These are phyloP conservation scores for Claviceps digitariae DNA, from an alignment of 2,329 filamentous ascomycete species.

Conservation along the genomic window DNA sequence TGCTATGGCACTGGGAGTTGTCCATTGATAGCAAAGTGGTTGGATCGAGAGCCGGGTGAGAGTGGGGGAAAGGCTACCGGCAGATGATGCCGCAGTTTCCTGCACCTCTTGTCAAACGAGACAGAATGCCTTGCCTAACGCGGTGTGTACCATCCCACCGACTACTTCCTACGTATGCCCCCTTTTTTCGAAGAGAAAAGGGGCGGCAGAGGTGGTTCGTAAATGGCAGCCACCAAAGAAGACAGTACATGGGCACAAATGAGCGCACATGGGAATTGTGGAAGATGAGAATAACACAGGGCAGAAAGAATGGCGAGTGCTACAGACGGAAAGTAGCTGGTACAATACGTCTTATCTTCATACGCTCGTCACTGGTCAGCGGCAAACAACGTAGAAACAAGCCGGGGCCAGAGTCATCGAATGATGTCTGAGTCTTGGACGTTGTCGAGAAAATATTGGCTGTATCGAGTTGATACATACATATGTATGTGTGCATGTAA, in stretches of 20 bases:
- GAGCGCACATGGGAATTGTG: not conserved
- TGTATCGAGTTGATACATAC: not conserved
- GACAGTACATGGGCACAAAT: not conserved
- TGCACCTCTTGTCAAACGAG: not conserved
- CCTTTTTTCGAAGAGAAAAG: not conserved
- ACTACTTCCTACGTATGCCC: not conserved
- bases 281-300: not conserved
- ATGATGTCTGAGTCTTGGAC: not conserved
- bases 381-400: not conserved
- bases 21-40: not conserved
- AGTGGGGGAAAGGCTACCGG: not conserved
- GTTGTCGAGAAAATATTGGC: not conserved
- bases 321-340: not conserved
- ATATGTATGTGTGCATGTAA: not conserved
- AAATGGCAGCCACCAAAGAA: not conserved
- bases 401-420: not conserved
- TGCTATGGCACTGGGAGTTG: too few relatives aligned
- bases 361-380: not conserved
- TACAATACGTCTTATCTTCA: not conserved
- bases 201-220: not conserved
- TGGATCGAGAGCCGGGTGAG: not conserved
- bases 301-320: too few relatives aligned
- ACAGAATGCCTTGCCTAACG: not conserved
- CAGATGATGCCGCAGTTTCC: not conserved
- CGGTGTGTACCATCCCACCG: not conserved